Evolutionary conservation across 768 basidiomycete species (phyloP).

Genomic region (Lentinus brumalis): DNA sequence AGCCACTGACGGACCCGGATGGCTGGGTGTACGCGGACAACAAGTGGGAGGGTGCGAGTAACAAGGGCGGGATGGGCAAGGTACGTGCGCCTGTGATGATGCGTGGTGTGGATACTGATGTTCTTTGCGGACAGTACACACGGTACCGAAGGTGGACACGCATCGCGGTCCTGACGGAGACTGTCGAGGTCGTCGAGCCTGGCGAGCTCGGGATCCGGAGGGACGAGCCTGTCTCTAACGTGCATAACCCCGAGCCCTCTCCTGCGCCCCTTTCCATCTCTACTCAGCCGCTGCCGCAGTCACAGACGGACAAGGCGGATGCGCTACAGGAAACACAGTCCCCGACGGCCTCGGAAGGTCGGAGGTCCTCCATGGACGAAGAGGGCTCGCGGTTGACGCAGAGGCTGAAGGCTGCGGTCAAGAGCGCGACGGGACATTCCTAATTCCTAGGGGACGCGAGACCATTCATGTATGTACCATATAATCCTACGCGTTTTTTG

Average conservation of each 20-base stretch:
- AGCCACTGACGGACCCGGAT: conserved; percentile 72
- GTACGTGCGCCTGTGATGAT: conserved; percentile 35
- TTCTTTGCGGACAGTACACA: conserved; percentile 61
- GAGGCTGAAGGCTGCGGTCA: conserved; percentile 30
- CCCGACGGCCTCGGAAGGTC: background rate
- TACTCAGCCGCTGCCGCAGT: background rate
- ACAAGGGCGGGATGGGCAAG: conserved; percentile 86
- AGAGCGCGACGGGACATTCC: conserved; percentile 11
- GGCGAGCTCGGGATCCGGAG: conserved; percentile 31
- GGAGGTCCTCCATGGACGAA: conserved; percentile 11
- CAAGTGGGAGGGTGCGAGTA: conserved; percentile 84
- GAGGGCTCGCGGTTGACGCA: conserved; percentile 25
- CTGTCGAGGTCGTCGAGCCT: conserved; percentile 54
- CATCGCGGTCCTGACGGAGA: conserved; percentile 76
- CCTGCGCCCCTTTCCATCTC: background rate
- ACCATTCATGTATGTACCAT: background rate
- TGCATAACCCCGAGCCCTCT: background rate
- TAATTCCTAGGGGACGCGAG: background rate
- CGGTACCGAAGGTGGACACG: conserved; percentile 86
- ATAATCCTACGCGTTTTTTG: background rate
- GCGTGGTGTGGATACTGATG: background rate
- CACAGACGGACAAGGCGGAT: background rate
- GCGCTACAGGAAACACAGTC: background rate
- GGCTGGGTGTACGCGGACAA: conserved; percentile 96
- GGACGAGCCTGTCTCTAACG: conserved; percentile 10